Base-by-base conservation (phyloP, 768 basidiomycete genomes). In the Asterophora lycoperdoides region DNA sequence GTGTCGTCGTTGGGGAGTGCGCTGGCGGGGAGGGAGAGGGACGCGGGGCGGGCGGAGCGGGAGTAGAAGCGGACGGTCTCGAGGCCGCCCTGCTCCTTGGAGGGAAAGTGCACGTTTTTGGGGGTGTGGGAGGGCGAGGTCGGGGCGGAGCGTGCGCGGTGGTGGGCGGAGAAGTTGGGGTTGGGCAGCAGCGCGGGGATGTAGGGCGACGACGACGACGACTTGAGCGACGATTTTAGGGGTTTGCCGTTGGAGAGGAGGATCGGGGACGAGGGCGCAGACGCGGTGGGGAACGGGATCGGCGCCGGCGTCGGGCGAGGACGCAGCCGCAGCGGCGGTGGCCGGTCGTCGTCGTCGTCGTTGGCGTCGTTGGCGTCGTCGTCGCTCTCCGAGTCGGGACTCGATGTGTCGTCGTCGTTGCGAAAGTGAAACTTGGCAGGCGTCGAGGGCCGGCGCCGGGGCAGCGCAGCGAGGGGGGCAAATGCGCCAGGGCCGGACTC, bases 81-180 rank as follows among this genome's bases (percentile, higher is more conserved):
- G 18, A 89, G 71, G 0, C 69, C 78, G n/a, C 76, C 74, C 37
- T 78, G 76, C 51, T 79, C 72, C 41, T 78, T 74, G 0, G 80
- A 74, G 10, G 91, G 87, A 58, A 97, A 98, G 62, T 94, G 93
- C 0, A 97, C 94, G 44, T 82, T 86, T 71, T 95, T 95, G 1
- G 78, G 80, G 10, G 73, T 70, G 17, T 23, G 51, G 10, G 45
- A 23, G 0, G 74, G 86, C 0, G 84, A 82, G 1, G 78, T 65
- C 0, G 93, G 89, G 26, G 79, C 81, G 7, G 84, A 85, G 60
- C 58, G 60, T 0, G 73, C 63, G 58, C 72, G 68, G 44, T 56
- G 55, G 58, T 67, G 63, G 49, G 29, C 61, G 48, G 39, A 55
- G 54, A 18, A 15, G 3, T 46, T 23, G 23, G 23, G 3, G 54